Evolutionary conservation across 345 rosid genomes (phyloP).

Genomic region (Populus simonii): DNA sequence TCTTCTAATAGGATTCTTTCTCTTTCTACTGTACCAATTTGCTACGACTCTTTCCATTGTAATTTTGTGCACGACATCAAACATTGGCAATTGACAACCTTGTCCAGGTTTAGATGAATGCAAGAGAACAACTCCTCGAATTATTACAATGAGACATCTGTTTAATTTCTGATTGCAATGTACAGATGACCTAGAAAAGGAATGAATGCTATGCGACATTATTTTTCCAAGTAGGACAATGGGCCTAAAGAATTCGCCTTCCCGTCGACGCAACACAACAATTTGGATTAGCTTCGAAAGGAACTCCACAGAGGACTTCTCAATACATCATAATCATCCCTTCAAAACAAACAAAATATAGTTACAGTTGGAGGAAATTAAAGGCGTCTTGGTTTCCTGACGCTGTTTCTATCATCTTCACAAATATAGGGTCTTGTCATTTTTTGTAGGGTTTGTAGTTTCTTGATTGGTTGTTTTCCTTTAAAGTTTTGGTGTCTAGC

Average conservation of each 20-base stretch:
- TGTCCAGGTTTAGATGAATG: background rate
- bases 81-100: background rate
- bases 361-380: background rate
- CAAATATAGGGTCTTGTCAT: constrained; percentile 1
- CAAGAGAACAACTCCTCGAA: background rate
- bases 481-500: background rate
- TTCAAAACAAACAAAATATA: background rate
- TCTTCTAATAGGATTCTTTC: background rate
- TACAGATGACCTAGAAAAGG: background rate
- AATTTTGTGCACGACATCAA: background rate
- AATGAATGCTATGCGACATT: background rate
- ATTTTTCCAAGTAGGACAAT: background rate
- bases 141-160: background rate
- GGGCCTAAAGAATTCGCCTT: background rate
- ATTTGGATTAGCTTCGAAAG: background rate
- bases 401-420: background rate
- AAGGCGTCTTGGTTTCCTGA: constrained; percentile 11
- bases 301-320: background rate
- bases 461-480: constrained; percentile 1
- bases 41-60: background rate
- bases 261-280: background rate
- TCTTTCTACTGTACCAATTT: background rate
- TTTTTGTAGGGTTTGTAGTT: background rate
- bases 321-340: background rate
- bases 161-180: background rate